These are phyloP conservation scores for Nymphaea thermarum DNA, from an alignment of 164 flowering plant genomes.

Conservation along the genomic window DNA sequence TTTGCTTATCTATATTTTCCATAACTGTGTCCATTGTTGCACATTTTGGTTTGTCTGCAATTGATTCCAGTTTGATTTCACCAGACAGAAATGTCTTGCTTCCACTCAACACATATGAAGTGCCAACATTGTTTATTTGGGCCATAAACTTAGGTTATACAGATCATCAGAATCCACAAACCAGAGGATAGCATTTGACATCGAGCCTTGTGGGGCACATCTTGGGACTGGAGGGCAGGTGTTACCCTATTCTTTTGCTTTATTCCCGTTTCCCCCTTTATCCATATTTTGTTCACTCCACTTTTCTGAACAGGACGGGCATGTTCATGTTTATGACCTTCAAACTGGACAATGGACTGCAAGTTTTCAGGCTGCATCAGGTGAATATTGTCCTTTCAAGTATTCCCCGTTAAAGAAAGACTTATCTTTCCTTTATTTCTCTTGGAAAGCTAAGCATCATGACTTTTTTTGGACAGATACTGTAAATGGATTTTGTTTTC, in stretches of 20 bases:
- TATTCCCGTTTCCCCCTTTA: neutral
- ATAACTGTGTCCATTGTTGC: neutral
- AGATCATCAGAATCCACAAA: constrained; percentile 76
- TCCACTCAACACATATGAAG: constrained; percentile 8
- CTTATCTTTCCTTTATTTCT: neutral
- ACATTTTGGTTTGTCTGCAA: neutral
- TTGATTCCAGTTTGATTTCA: constrained; percentile 5
- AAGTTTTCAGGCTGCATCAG: constrained; percentile 86
- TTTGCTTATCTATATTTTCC: too few relatives aligned
- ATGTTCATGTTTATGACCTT: constrained; percentile 84
- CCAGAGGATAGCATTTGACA: constrained; percentile 78
- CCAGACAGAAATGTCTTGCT: constrained; percentile 3
- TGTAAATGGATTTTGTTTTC: constrained; percentile 76
- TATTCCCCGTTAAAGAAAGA: neutral
- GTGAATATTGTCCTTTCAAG: constrained; percentile 19
- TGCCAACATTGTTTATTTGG: constrained; percentile 4
- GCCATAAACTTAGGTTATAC: constrained; percentile 46
- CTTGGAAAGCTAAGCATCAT: neutral
- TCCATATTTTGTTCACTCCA: neutral
- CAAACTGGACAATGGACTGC: constrained; percentile 88
- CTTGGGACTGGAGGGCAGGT: constrained; percentile 98
- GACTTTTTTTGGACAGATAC: constrained; percentile 42
- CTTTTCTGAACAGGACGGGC: constrained; percentile 61
- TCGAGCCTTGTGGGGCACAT: constrained; percentile 79
- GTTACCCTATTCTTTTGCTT: constrained; percentile 1